These are phyloP conservation scores for Somion occarium DNA, from an alignment of 1,284 basidiomycete genomes.

Conservation along the genomic window DNA sequence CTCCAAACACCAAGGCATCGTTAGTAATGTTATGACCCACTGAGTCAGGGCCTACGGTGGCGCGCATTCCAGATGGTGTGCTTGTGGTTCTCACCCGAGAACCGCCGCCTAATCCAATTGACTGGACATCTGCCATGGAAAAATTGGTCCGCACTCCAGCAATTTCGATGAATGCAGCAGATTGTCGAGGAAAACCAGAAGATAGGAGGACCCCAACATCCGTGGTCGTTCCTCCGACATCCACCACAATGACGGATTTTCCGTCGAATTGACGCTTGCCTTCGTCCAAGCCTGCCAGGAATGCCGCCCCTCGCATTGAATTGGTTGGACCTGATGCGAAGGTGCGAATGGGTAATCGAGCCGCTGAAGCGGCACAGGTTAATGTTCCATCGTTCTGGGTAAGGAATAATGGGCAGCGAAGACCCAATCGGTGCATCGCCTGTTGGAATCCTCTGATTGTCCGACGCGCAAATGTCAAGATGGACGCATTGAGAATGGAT, in stretches of 20 bases:
- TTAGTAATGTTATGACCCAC: constrained; percentile 47
- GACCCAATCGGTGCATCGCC: constrained; percentile 40
- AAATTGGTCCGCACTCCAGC: constrained; percentile 40
- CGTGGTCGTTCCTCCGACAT: constrained; percentile 55
- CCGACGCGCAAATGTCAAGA: constrained; percentile 43
- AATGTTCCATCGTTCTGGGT: constrained; percentile 60
- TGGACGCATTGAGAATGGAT: constrained; percentile 55
- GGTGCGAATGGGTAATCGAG: constrained; percentile 54
- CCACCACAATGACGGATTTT: constrained; percentile 48
- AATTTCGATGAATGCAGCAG: constrained; percentile 43
- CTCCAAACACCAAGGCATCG: constrained; percentile 46
- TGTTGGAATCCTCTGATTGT: constrained; percentile 48
- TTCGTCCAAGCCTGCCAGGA: constrained; percentile 40
- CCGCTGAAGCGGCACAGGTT: constrained; percentile 44
- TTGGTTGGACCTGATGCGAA: constrained; percentile 60
- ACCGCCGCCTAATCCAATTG: constrained; percentile 53
- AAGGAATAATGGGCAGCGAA: constrained; percentile 50
- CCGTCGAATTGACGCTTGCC: constrained; percentile 25
- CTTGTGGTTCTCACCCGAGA: constrained; percentile 36
- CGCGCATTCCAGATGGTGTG: constrained; percentile 21
- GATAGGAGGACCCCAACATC: constrained; percentile 48
- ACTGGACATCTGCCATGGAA: constrained; percentile 46
- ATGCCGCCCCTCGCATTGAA: constrained; percentile 58
- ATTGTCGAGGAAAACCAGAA: constrained; percentile 47
- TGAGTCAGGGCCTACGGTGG: constrained; percentile 52